Percentiles rank a stretch among this genome's conserved stretches.
Conservation (phyloP, 176 grass and related monocot genomes). For the Thinopyrum elongatum region DNA sequence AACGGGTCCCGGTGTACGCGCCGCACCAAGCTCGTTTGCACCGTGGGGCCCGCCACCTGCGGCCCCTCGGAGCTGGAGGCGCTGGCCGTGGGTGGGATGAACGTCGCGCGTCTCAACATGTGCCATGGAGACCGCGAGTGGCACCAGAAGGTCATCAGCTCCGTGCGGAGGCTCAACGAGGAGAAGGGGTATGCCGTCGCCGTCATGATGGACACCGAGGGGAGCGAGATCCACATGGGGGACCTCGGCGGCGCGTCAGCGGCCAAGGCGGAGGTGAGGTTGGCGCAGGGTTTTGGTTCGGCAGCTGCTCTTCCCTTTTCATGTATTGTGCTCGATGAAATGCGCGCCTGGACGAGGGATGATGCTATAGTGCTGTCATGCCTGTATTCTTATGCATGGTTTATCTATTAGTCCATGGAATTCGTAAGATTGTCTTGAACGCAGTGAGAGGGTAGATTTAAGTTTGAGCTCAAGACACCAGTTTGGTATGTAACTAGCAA, state of each 20-base stretch:
- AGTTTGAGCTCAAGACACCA: not conserved
- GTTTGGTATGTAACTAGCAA: not conserved
- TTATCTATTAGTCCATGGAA: not conserved
- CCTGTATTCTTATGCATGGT: not conserved
- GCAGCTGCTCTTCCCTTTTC: not conserved
- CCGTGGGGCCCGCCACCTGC: conserved; percentile 81
- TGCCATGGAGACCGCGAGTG: conserved; percentile 86
- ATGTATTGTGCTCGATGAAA: not conserved
- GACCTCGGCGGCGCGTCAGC: conserved; percentile 82
- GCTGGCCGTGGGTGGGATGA: conserved; percentile 93
- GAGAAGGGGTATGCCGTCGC: conserved; percentile 89
- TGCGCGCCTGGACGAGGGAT: not conserved
- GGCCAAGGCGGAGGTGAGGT: conserved; percentile 79
- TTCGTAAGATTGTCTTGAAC: not conserved
- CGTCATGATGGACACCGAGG: conserved; percentile 99
- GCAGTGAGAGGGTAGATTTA: not conserved
- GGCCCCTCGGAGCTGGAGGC: conserved; percentile 74
- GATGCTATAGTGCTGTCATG: not conserved
- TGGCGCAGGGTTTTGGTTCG: not conserved
- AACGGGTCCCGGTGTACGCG: conserved; percentile 95
- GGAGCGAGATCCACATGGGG: conserved; percentile 97
- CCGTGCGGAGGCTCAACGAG: conserved; percentile 82
- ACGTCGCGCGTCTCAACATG: conserved; percentile 91
- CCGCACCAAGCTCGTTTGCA: conserved; percentile 97
- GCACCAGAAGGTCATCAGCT: conserved; percentile 72